Conservation (phyloP, 192 early-diverging fungal genomes). For the Coemansia sp. region DNA sequence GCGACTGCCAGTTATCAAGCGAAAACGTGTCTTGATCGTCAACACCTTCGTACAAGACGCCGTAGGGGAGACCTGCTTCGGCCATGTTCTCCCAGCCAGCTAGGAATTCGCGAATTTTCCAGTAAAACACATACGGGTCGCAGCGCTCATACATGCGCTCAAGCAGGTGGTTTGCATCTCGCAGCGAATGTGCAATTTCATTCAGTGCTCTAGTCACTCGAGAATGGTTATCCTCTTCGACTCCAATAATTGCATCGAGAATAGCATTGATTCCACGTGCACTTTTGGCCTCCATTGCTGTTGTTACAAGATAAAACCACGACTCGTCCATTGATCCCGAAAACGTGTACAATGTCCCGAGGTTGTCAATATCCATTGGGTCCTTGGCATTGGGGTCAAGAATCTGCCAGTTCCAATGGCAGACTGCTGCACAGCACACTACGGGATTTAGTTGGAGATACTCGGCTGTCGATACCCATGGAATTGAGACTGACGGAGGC, state of each 20-base stretch:
- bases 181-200: conserved; percentile 56
- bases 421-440: conserved; percentile 80
- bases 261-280: conserved; percentile 65
- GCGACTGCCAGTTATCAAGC: conserved; percentile 51
- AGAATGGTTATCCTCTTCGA: conserved; percentile 53
- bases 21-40: conserved; percentile 55
- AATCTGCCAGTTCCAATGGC: conserved; percentile 89
- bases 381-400: conserved; percentile 69
- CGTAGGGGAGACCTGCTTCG: conserved; percentile 78
- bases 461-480: conserved; percentile 74
- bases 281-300: conserved; percentile 84
- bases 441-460: conserved; percentile 84
- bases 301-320: conserved; percentile 95
- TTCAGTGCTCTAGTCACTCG: conserved; percentile 54
- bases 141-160: conserved; percentile 88
- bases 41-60: conserved; percentile 92
- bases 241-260: conserved; percentile 60
- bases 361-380: conserved; percentile 69
- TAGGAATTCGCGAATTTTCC: conserved; percentile 86
- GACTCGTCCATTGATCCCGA: conserved; percentile 88
- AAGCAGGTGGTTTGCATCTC: conserved; percentile 56
- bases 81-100: conserved; percentile 91
- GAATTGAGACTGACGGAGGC: conserved; percentile 75
- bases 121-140: conserved; percentile 93
- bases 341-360: conserved; percentile 79